Evolutionary conservation across 2,329 filamentous ascomycete species (phyloP).

Genomic region (Colletotrichum navitas): DNA sequence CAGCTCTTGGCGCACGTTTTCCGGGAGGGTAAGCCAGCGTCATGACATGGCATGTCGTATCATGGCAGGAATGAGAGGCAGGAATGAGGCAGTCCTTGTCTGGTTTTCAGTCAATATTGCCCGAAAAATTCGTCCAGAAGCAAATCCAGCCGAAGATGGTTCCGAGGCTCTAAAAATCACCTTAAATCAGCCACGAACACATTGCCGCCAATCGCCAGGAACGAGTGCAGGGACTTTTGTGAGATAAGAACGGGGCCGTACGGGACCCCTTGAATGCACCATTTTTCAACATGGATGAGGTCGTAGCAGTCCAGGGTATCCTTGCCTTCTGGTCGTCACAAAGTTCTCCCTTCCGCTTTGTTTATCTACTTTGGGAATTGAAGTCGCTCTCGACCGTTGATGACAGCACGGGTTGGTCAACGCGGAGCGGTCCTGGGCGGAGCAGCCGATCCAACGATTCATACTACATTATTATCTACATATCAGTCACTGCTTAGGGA

Average conservation of each 20-base stretch:
- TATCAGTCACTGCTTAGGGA: neutral
- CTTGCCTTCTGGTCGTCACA: neutral
- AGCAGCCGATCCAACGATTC: slow-evolving; percentile 13
- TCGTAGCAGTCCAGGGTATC: neutral
- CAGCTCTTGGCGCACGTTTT: neutral
- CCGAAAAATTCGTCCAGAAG: neutral
- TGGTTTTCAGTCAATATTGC: neutral
- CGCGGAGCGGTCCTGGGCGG: slow-evolving; percentile 4
- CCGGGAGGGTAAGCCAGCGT: neutral
- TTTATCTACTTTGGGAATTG: neutral
- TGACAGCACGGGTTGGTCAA: neutral
- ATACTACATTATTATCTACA: slow-evolving; percentile 23
- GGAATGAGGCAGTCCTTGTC: neutral
- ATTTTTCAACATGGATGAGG: neutral
- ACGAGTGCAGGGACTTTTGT: slow-evolving; percentile 17
- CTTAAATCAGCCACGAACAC: slow-evolving; percentile 5
- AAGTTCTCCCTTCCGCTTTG: neutral
- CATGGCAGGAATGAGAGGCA: neutral
- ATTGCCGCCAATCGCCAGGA: slow-evolving; percentile 24
- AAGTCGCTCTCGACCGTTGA: slow-evolving; percentile 3
- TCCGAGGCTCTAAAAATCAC: slow-evolving; percentile 22
- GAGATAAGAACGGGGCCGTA: slow-evolving; percentile 19
- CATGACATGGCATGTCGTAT: neutral
- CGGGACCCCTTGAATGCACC: slow-evolving; percentile 18
- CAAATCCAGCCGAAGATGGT: slow-evolving; percentile 11